Evolutionary conservation across 345 rosid species (phyloP), one percentile per base, ranked within the genome.

Genomic region (Arabis alpina): DNA sequence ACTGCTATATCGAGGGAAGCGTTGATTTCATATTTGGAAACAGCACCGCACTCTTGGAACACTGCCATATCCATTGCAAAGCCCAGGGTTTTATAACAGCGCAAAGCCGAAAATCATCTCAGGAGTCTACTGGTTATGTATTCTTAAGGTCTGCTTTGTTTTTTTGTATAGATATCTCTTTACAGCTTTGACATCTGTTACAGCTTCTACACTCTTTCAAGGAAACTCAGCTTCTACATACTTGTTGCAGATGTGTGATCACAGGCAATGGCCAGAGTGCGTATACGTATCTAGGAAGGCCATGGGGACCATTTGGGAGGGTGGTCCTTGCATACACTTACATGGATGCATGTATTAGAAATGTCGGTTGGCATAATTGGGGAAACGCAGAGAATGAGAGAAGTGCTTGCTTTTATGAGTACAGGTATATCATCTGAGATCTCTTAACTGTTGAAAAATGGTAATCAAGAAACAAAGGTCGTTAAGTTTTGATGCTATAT

Each of bases 251-350:
- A 72, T 94, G 98, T 75, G 91, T 88, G 70, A 87, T 94, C 66
- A 87, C 97, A 1, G 99, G 99, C 10, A 88, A 83, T 76, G 96
- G 98, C 66, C 82, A 81, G 45, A 66, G 61, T 43, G 84, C 84
- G 61, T 89, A 88, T 70, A 34, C 62, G 42, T 68, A 85, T 80
- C 97, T 91, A 1, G 98, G 98, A 72, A 84, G 98, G 15, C 99
- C 98, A 49, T 89, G 96, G 98, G 98, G 97, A 78, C 98, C 95
- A 24, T 89, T 94, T 15, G 96, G 96, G 77, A 88, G 98, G 63
- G 99, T 88, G 65, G 91, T 94, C 10, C 84, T 85, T 77, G 94
- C 91, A 14, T 82, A 85, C 74, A 89, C 93, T 10, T 87, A 79
- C 64, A 85, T 94, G 92, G 99, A 89, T 80, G 83, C 84, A 0